Percentiles rank a stretch among this genome's conserved stretches.
Evolutionary conservation across 2,329 filamentous ascomycete genomes (phyloP).

Genomic region (Fusarium succisae): DNA sequence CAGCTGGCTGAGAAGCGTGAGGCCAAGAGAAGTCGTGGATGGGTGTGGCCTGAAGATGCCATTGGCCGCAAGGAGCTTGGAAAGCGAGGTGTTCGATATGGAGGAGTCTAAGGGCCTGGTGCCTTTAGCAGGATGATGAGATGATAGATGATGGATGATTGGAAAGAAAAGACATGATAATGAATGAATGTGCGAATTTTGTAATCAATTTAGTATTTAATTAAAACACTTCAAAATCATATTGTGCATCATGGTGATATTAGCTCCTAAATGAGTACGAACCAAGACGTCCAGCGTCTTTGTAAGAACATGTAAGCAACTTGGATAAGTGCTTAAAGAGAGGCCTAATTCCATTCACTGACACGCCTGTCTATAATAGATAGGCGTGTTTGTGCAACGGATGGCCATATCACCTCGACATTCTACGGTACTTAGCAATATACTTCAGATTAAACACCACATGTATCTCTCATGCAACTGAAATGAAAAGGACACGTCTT

Average conservation of each 20-base stretch:
- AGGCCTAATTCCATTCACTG: background rate
- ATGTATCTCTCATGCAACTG: too few species aligned
- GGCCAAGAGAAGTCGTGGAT: constrained; percentile 77
- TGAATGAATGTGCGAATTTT: constrained; percentile 9
- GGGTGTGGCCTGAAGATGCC: constrained; percentile 79
- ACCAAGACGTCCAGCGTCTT: background rate
- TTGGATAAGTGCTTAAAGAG: background rate
- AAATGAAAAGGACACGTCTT: background rate
- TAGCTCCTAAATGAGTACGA: background rate
- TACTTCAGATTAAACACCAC: background rate
- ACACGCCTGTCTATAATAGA: background rate
- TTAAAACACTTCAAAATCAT: constrained; percentile 3
- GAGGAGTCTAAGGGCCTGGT: constrained; percentile 43
- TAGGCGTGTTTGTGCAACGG: background rate
- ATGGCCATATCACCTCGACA: background rate
- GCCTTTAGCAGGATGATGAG: constrained; percentile 16
- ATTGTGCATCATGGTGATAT: background rate
- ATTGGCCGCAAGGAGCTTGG: constrained; percentile 77
- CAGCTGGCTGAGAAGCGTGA: constrained; percentile 80
- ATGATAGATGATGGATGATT: constrained; percentile 30
- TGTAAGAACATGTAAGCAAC: background rate
- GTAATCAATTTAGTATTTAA: constrained; percentile 29
- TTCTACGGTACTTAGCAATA: background rate
- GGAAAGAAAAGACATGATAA: constrained; percentile 25
- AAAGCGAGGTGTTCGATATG: constrained; percentile 70